Conservation (phyloP, 768 basidiomycete species). For the Psilocybe azurescens region DNA sequence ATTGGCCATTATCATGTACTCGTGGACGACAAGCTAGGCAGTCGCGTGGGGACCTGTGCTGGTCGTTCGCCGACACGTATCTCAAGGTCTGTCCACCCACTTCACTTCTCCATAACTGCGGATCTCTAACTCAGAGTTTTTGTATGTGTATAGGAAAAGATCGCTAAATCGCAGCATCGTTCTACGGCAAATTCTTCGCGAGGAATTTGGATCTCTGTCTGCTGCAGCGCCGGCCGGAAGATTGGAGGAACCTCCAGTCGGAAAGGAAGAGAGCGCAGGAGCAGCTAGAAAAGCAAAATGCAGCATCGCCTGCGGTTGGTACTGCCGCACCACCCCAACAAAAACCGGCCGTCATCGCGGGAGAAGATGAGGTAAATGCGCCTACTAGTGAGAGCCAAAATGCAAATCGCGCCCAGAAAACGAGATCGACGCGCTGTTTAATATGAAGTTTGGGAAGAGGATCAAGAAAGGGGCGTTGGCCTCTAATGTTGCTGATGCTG, state of each 20-base stretch:
- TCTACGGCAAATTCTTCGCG: conserved; percentile 88
- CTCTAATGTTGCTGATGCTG: background rate
- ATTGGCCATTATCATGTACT: conserved; percentile 81
- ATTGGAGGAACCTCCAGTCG: conserved; percentile 82
- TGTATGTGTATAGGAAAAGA: conserved; percentile 72
- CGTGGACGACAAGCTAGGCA: conserved; percentile 90
- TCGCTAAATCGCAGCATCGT: conserved; percentile 80
- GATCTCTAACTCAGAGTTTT: conserved; percentile 9
- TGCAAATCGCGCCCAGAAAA: conserved; percentile 52
- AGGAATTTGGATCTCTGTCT: conserved; percentile 80
- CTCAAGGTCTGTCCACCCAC: conserved; percentile 65
- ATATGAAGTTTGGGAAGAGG: conserved; percentile 59
- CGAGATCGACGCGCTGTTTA: conserved; percentile 81
- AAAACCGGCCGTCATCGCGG: background rate
- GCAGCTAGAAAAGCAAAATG: conserved; percentile 5
- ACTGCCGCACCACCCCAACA: background rate
- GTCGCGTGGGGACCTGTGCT: conserved; percentile 88
- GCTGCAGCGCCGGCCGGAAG: conserved; percentile 77
- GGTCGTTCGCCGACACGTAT: conserved; percentile 91
- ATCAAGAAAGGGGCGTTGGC: conserved; percentile 57
- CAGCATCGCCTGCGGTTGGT: background rate
- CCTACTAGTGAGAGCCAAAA: conserved; percentile 35
- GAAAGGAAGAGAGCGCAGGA: conserved; percentile 37
- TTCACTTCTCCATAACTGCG: background rate
- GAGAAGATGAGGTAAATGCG: background rate